A percentile compares a stretch with the other conserved stretches of the same genome.
phyloP scores from a whole-genome alignment of 352 stramenopile species.

The Thalassiosira mediterranea region DNA sequence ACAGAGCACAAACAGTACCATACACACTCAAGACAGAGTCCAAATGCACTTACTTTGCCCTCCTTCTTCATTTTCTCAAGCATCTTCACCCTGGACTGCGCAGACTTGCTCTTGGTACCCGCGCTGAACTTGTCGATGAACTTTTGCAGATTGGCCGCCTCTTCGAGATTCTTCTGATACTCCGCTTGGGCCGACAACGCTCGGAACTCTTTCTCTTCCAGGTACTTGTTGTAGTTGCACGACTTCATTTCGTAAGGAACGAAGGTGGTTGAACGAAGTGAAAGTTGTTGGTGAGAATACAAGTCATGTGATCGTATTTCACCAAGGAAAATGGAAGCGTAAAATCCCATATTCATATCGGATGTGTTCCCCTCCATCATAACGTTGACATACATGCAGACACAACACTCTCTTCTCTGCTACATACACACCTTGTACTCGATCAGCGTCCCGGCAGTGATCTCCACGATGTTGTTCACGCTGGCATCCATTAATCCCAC shows the following conservation, averaged over 20 bases:
- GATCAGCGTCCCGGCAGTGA: slow-evolving; percentile 58
- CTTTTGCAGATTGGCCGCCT: slow-evolving; percentile 65
- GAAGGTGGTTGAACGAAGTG: no score
- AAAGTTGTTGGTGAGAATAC: no score
- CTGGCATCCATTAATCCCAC: slow-evolving; percentile 93
- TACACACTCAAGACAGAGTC: neutral
- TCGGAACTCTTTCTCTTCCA: slow-evolving; percentile 64
- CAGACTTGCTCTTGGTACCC: slow-evolving; percentile 80
- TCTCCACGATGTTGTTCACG: slow-evolving; percentile 74
- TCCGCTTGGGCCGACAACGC: slow-evolving; percentile 46
- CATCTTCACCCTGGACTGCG: slow-evolving; percentile 81
- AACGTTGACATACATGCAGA: no score
- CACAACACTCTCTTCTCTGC: no score
- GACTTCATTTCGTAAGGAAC: no score
- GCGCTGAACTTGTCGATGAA: slow-evolving; percentile 80
- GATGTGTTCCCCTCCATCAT: no score
- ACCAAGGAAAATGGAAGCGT: no score
- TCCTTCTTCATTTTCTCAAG: slow-evolving; percentile 78
- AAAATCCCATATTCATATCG: no score
- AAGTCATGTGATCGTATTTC: no score
- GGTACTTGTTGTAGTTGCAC: slow-evolving; percentile 71
- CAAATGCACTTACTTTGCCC: slow-evolving; percentile 27
- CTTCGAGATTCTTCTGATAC: slow-evolving; percentile 71
- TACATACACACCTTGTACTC: no score
- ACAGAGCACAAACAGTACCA: neutral